A percentile compares a stretch with the other conserved stretches of the same genome.
Conservation (phyloP, 805 yeast species). For the Ogataea paradorogensis region DNA sequence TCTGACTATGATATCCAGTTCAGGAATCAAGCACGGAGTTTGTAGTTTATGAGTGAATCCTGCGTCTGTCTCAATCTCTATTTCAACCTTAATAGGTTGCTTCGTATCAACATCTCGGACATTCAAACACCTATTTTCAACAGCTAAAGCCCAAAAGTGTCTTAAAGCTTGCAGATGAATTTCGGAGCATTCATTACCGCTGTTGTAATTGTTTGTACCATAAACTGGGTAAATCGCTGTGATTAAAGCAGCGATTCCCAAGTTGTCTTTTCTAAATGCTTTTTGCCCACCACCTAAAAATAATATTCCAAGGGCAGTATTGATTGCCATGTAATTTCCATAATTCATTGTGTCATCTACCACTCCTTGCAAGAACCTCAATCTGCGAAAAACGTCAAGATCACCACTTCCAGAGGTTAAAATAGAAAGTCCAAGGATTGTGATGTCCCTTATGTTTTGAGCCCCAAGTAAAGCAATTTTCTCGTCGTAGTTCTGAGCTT, state of each 20-base stretch:
- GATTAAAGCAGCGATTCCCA: slow-evolving; percentile 66
- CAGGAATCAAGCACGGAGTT: slow-evolving; percentile 74
- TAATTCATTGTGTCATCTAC: slow-evolving; percentile 42
- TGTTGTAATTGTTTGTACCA: slow-evolving; percentile 13
- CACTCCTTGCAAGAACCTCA: slow-evolving; percentile 65
- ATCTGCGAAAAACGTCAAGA: slow-evolving; percentile 66
- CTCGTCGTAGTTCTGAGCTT: slow-evolving; percentile 54
- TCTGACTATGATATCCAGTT: slow-evolving; percentile 44
- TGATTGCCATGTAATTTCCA: slow-evolving; percentile 74
- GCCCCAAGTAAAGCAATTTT: slow-evolving; percentile 53
- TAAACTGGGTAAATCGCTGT: slow-evolving; percentile 77
- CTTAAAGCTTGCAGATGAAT: slow-evolving; percentile 80
- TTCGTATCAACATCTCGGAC: slow-evolving; percentile 65
- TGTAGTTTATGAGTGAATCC: slow-evolving; percentile 35
- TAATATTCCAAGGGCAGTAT: slow-evolving; percentile 81
- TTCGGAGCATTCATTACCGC: slow-evolving; percentile 38
- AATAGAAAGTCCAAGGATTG: slow-evolving; percentile 64
- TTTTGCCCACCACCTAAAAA: slow-evolving; percentile 93
- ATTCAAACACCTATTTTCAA: slow-evolving; percentile 77
- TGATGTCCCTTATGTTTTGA: slow-evolving; percentile 51
- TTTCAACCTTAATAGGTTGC: slow-evolving; percentile 48
- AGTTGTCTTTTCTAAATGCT: slow-evolving; percentile 61
- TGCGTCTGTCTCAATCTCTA: slow-evolving; percentile 35
- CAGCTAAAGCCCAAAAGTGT: slow-evolving; percentile 87
- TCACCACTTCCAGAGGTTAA: slow-evolving; percentile 94